phyloP scores from a whole-genome alignment of 352 stramenopile species.

The Saprolegnia diclina region DNA sequence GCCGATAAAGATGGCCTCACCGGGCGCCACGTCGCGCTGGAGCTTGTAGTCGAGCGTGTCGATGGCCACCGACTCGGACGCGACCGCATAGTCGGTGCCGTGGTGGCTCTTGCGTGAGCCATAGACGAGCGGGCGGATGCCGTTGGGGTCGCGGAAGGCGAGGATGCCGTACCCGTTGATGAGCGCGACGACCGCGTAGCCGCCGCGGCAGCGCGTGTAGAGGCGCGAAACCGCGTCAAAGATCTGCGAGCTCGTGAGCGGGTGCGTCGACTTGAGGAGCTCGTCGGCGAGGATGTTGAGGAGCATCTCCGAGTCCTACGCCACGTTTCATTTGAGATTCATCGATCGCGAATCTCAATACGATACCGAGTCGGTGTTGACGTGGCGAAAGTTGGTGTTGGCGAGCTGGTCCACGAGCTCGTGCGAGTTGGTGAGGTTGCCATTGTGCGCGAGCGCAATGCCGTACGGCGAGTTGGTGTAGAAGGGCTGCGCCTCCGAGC shows the following conservation, averaged over 20 bases:
- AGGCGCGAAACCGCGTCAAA: slow-evolving; percentile 88
- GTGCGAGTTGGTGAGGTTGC: slow-evolving; percentile 98
- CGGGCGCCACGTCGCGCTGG: slow-evolving; percentile 92
- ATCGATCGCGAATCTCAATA: too few relatives aligned
- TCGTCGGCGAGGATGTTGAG: slow-evolving; percentile 99
- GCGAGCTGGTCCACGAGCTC: slow-evolving; percentile 91
- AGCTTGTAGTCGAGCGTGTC: slow-evolving; percentile 97
- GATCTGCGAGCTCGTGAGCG: slow-evolving; percentile 72
- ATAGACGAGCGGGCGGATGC: slow-evolving; percentile 96
- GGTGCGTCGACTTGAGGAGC: slow-evolving; percentile 77
- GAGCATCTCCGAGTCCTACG: slow-evolving; percentile 95
- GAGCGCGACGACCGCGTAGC: slow-evolving; percentile 95
- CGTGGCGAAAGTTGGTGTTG: slow-evolving; percentile 91
- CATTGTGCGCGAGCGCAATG: slow-evolving; percentile 96
- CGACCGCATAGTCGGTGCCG: slow-evolving; percentile 91
- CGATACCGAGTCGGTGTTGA: slow-evolving; percentile 97
- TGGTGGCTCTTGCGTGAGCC: slow-evolving; percentile 79
- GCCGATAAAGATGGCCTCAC: slow-evolving; percentile 96
- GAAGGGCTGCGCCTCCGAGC: slow-evolving; percentile 94
- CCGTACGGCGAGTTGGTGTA: slow-evolving; percentile 99
- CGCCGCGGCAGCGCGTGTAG: slow-evolving; percentile 94
- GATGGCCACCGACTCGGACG: slow-evolving; percentile 97
- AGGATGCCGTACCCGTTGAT: slow-evolving; percentile 98
- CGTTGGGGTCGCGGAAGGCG: slow-evolving; percentile 97
- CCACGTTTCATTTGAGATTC: too few relatives aligned